Evolutionary conservation across 208 protist genomes (phyloP).

Genomic region (Leishmania guyanensis): DNA sequence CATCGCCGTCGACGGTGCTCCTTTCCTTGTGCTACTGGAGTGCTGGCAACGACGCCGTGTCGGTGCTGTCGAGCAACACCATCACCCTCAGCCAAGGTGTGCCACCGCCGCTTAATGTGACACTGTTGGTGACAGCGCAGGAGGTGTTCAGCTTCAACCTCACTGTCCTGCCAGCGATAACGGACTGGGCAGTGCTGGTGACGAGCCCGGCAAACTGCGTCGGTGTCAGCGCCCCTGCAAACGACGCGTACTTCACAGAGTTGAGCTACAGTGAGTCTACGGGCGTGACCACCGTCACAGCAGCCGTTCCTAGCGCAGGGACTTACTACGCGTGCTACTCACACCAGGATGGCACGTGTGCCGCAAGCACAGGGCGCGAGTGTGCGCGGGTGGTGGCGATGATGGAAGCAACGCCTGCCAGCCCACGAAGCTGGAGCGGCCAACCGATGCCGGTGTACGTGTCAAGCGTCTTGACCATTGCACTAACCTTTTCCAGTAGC

Average conservation of each 20-base stretch:
- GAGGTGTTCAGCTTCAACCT: conserved; percentile 47
- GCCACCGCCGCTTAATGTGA: conserved; percentile 40
- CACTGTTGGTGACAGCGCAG: conserved; percentile 39
- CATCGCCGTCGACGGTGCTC: background rate
- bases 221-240: conserved; percentile 35
- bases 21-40: conserved; percentile 75
- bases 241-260: conserved; percentile 38
- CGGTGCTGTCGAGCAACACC: conserved; percentile 40
- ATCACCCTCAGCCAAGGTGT: conserved; percentile 50
- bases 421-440: conserved; percentile 59
- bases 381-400: conserved; percentile 78
- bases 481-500: conserved; percentile 38
- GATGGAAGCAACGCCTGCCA: conserved; percentile 47
- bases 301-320: conserved; percentile 53
- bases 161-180: conserved; percentile 42
- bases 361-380: conserved; percentile 32
- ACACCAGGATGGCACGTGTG: conserved; percentile 47
- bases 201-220: conserved; percentile 46
- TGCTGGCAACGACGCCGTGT: conserved; percentile 36
- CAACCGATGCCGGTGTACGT: conserved; percentile 60
- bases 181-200: conserved; percentile 74
- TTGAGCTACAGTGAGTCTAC: conserved; percentile 27
- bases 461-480: conserved; percentile 36
- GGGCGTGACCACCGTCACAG: conserved; percentile 31
- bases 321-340: conserved; percentile 87